Percentiles rank a stretch among this genome's conserved stretches.
Evolutionary conservation across 2,329 filamentous ascomycete genomes (phyloP).

Genomic region (Capronia americana): DNA sequence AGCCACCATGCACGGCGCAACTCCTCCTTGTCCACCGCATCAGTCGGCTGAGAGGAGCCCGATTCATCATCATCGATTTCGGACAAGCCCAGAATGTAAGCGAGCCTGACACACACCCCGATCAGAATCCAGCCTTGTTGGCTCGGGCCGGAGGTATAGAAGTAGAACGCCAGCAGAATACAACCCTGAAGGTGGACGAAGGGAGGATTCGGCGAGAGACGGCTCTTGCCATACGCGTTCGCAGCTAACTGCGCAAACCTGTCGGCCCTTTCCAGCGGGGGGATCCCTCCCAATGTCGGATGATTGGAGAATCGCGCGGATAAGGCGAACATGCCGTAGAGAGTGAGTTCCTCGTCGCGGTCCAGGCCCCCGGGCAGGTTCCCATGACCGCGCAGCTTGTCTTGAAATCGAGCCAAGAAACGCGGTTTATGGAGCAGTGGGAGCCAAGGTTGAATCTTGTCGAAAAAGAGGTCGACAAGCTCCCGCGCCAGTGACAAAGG

Average conservation of each 20-base stretch:
- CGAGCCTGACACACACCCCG: constrained; percentile 85
- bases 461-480: constrained; percentile 13
- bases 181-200: constrained; percentile 19
- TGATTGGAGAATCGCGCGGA: constrained; percentile 8
- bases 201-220: not conserved
- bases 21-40: constrained; percentile 8
- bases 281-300: not conserved
- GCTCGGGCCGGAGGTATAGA: constrained; percentile 1
- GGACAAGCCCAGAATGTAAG: constrained; percentile 87
- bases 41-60: not conserved
- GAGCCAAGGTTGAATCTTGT: constrained; percentile 12
- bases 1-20: constrained; percentile 21
- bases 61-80: constrained; percentile 72
- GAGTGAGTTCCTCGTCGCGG: not conserved
- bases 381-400: not conserved
- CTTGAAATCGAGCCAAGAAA: not conserved
- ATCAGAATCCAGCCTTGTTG: constrained; percentile 81
- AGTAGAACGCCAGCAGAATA: constrained; percentile 15
- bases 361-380: not conserved
- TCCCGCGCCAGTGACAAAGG: too few species aligned
- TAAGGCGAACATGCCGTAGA: constrained; percentile 15
- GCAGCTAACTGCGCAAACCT: not conserved
- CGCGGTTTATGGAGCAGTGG: constrained; percentile 15
- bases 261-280: not conserved
- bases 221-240: constrained; percentile 5